Base-by-base conservation (phyloP, 257 asterid species). In the Solanum peruvianum region DNA sequence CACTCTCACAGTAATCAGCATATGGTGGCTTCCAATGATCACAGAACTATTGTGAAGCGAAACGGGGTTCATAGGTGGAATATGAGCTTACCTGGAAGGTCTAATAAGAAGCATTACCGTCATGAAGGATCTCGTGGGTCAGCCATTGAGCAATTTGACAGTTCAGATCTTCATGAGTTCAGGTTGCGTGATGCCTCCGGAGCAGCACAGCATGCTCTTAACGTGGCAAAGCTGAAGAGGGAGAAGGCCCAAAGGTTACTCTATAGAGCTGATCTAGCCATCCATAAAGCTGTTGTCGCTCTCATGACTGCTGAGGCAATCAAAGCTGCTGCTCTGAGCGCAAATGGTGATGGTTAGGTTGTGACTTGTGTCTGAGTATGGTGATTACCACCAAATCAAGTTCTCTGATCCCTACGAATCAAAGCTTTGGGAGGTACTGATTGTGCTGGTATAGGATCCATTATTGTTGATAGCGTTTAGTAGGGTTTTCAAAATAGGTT, bases 291-390 rank as follows among this genome's bases (percentile, higher is more conserved):
- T 82, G 96, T 87, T 84, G 89, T 89, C 64, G 96, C 97, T 86
- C 87, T 95, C 70, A 95, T 94, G 97, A 92, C 92, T 66, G 98
- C 98, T 27, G 98, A 96, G 70, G 98, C 97, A 58, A 90, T 95
- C 41, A 91, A 91, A 93, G 95, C 91, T 71, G 86, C 95, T 75
- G 62, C 76, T 76, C 95, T 86, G 85, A 87, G 85, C 88, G 83
- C 87, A 45, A 85, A 78, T 67, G 91, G 87, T 84, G 89, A 88
- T 82, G 88, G 86, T 77, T 91, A 92, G 90, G 85, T 69, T 35
- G 83, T 77, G 69, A 13, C 77, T 86, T 35, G 83, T 77, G 69
- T 16, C 77, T 86, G 88, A 73, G 71, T 89, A 71, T 80, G 66
- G 84, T 86, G 83, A 87, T 85, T 84, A 35, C 62, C 82, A 56